Evolutionary conservation across 2,329 filamentous ascomycete species (phyloP).

Genomic region (Sporothrix pseudoabietina): DNA sequence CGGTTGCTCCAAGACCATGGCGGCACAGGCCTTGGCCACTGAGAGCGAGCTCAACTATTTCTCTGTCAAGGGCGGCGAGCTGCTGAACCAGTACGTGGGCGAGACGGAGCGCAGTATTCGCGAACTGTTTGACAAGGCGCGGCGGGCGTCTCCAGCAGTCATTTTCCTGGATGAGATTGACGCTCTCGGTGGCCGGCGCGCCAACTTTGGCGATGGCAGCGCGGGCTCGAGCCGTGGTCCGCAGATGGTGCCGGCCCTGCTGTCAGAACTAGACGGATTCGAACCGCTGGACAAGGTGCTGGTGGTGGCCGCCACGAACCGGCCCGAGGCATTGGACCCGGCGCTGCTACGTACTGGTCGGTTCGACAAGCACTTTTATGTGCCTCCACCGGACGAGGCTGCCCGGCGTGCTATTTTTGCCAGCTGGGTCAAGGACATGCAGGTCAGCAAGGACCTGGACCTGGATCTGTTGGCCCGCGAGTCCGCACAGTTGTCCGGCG

Average conservation of each 20-base stretch:
- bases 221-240: conserved; percentile 55
- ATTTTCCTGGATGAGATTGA: conserved; percentile 99
- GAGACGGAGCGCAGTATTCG: conserved; percentile 87
- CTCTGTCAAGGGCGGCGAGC: conserved; percentile 88
- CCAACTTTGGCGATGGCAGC: conserved; percentile 48
- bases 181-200: conserved; percentile 66
- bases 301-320: conserved; percentile 88
- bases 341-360: conserved; percentile 83
- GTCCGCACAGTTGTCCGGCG: conserved; percentile 81
- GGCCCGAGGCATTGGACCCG: conserved; percentile 81
- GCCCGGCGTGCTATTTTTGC: conserved; percentile 76
- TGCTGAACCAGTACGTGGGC: conserved; percentile 95
- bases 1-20: conserved; percentile 92
- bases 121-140: conserved; percentile 81
- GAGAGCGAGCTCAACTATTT: conserved; percentile 93
- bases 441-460: conserved; percentile 65
- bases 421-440: conserved; percentile 65
- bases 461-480: conserved; percentile 61
- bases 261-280: conserved; percentile 96
- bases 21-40: conserved; percentile 86
- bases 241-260: conserved; percentile 83
- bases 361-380: conserved; percentile 82
- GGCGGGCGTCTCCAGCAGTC: conserved; percentile 83
- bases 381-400: conserved; percentile 73
- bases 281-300: conserved; percentile 80